These are phyloP conservation scores for Bolboschoenoplectus hybrid DNA, from an alignment of 202 grass and related monocot species.

Conservation along the genomic window DNA sequence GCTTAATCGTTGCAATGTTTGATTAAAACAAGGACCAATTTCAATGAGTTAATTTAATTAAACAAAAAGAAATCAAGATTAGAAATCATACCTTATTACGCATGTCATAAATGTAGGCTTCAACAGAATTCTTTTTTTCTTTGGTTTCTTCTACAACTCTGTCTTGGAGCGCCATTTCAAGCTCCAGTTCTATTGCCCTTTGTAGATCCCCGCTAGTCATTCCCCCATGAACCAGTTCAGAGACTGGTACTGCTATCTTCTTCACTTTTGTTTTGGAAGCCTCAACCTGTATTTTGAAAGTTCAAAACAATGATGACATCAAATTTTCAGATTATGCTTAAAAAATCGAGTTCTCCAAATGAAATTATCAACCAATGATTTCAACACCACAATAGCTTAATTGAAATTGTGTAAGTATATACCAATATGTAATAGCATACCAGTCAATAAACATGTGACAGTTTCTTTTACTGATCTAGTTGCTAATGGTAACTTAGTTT, in stretches of 20 bases:
- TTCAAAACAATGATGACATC: slow-evolving; percentile 12
- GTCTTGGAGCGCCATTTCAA: slow-evolving; percentile 93
- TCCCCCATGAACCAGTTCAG: slow-evolving; percentile 70
- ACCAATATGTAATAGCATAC: background rate
- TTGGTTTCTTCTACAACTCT: slow-evolving; percentile 91
- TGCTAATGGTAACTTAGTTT: background rate
- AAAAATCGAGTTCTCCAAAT: background rate
- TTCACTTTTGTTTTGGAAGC: slow-evolving; percentile 68
- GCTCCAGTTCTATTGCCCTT: slow-evolving; percentile 83
- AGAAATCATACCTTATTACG: slow-evolving; percentile 67
- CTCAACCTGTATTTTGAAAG: slow-evolving; percentile 53
- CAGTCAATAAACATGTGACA: background rate
- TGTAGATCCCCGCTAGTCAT: slow-evolving; percentile 53
- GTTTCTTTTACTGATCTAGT: slow-evolving; percentile 1
- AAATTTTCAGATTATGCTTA: background rate
- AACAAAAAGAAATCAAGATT: slow-evolving; percentile 14
- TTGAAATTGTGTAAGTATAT: background rate
- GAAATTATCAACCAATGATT: background rate
- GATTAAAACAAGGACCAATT: slow-evolving; percentile 4
- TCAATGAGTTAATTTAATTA: background rate
- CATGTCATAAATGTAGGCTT: slow-evolving; percentile 98
- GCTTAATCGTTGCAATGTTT: background rate
- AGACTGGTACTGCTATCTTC: slow-evolving; percentile 59
- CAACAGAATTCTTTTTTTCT: slow-evolving; percentile 92
- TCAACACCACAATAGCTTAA: background rate